Conservation (phyloP, 2,329 filamentous ascomycete genomes). For the Penicillium sumatraense region DNA sequence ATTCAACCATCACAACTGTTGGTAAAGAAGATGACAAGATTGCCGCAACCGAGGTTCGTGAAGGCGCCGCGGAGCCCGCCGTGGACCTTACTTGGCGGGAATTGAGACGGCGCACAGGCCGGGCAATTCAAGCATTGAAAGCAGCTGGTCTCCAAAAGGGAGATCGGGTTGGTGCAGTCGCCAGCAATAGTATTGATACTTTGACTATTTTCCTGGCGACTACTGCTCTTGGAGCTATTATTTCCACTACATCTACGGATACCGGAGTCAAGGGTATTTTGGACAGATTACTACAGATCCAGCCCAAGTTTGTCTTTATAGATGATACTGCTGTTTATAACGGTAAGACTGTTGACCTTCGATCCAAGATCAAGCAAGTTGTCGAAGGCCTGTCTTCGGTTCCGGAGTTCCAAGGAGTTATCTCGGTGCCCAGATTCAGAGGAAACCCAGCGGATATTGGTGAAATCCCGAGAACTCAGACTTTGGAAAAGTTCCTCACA, state of each 20-base stretch:
- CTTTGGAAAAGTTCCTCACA: conserved; percentile 13
- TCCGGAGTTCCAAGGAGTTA: conserved; percentile 60
- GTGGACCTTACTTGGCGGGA: conserved; percentile 67
- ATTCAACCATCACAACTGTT: conserved; percentile 53
- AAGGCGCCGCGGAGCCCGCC: conserved; percentile 37
- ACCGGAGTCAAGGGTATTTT: conserved; percentile 81
- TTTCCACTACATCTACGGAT: conserved; percentile 77
- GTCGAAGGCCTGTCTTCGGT: conserved; percentile 66
- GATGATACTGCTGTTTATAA: conserved; percentile 83
- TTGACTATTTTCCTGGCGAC: conserved; percentile 72
- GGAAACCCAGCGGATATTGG: conserved; percentile 15
- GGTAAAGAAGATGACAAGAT: conserved; percentile 73
- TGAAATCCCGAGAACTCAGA: conserved; percentile 7
- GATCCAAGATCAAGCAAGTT: conserved; percentile 72
- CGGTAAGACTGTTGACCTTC: conserved; percentile 72
- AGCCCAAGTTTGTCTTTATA: conserved; percentile 78
- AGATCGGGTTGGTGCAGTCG: conserved; percentile 76
- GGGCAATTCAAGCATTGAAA: conserved; percentile 69
- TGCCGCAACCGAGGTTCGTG: conserved; percentile 68
- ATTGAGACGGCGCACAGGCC: conserved; percentile 62
- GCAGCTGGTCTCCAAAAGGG: conserved; percentile 69
- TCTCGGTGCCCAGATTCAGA: conserved; percentile 20
- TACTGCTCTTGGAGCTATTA: conserved; percentile 72
- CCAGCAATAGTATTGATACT: conserved; percentile 75
- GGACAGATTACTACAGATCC: conserved; percentile 74